Evolutionary conservation across 257 asterid genomes (phyloP), one percentile per base, ranked within the genome.

Genomic region (Phtheirospermum japonicum): DNA sequence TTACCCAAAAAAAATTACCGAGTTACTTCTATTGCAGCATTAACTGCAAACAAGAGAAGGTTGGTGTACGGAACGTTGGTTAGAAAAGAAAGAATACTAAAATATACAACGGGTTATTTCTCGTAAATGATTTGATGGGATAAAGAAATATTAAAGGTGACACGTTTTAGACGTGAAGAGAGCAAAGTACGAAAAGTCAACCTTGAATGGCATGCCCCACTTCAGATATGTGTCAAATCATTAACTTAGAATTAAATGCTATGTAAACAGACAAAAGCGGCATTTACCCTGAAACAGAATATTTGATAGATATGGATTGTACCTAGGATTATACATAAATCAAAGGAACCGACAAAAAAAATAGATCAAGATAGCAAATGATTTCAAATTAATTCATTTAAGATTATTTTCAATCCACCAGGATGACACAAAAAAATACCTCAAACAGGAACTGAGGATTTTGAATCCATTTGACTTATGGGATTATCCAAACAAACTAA

Each of bases 21-120:
- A 76, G 69, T 61, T 67, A 63, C 61, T n/a, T 68, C 52, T 59
- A 23, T 23, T 23, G 70, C 64, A 71, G 72, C 67, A 57, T 57
- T 57, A 57, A 64, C 79, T 66, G 70, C 74, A 60, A 71, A 42
- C n/a, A 30, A 42, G 58, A 64, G 63, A 63, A 59, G 66, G 66
- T 69, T 51, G 59, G n/a, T 7, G 28, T 56, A 52, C 13, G 7
- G 20, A 61, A 43, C 20, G n/a, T 48, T 43, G 36, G 57, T 45
- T 61, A 45, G 33, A 26, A 30, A 66, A 42, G 12, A 26, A 50
- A 28, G 46, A 59, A 52, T 31, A 59, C 18, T 26, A 45, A 57
- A 26, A 63, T 26, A 59, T 4, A 59, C 45, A 62, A 12, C 8
- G 49, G 31, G 3, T 23, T 23, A 23, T 23, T 51, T 34, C 65